Evolutionary conservation across 768 basidiomycete genomes (phyloP), one percentile per base, ranked within the genome.

Genomic region (Phylloporus arenicola): DNA sequence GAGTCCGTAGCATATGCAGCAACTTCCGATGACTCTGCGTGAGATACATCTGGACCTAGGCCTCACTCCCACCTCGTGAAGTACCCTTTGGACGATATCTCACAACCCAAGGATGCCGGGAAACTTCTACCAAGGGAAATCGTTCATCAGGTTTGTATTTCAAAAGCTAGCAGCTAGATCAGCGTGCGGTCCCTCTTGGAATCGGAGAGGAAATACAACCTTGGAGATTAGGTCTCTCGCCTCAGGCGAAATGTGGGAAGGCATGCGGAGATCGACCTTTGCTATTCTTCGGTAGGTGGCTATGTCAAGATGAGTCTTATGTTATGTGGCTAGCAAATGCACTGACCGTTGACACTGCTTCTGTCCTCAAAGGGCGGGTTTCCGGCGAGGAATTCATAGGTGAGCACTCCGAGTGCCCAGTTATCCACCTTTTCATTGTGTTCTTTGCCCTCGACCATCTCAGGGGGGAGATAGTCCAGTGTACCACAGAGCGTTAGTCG

Each of bases 321-420:
- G 45, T 20, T 10, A 6, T 19, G 39, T 31, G n/a, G 44, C 29
- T 14, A 11, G 3, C 14, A 31, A 10, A 37, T n/a, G 8, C 29
- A 64, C 83, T 49, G 53, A 91, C 90, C 89, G 48, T 80, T 81
- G 45, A 84, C 80, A 39, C 89, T 90, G 47, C 64, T 77, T 53
- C 86, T 70, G 63, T 94, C 92, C 63, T 97, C 95, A 56, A 98
- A 99, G 0, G 84, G 84, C 17, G 84, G 84, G 11, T 77, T 78
- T 6, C 95, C 95, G 46, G 82, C 81, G 52, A 98, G 70, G 67
- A 99, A 97, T 67, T 99, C 95, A 65, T 92, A 99, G 1, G 87
- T 87, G 54, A 99, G 74, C n/a, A 98, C 94, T 40, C 95, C 95
- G 24, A 99, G 73, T 0, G 95, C 95, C 95, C 95, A 99, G 52